Evolutionary conservation across 2,329 filamentous ascomycete genomes (phyloP).

Genomic region (Cercospora sp.): DNA sequence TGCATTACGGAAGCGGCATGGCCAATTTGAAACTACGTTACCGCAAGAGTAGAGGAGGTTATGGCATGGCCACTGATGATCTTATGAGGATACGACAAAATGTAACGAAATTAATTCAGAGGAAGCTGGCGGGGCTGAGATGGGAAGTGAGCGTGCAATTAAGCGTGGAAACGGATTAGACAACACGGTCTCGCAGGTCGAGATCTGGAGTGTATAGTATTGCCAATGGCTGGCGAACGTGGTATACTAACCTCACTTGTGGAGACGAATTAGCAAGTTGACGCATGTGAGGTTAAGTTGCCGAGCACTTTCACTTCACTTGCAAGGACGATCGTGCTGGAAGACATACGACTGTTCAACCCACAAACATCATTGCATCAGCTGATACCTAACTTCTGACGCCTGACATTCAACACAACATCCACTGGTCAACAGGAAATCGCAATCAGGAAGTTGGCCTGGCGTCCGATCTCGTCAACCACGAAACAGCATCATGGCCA

Average conservation of each 20-base stretch:
- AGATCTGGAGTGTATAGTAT: background rate
- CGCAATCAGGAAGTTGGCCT: too few relatives aligned
- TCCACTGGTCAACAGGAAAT: too few relatives aligned
- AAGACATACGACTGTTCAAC: too few relatives aligned
- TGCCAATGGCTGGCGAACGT: background rate
- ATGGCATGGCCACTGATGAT: conserved; percentile 54
- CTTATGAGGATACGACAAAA: conserved; percentile 73
- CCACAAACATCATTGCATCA: too few relatives aligned
- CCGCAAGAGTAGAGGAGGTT: conserved; percentile 58
- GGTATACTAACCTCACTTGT: background rate
- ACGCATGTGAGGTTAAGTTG: background rate
- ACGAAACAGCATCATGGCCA: too few relatives aligned
- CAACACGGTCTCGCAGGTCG: background rate
- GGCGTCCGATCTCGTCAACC: too few relatives aligned
- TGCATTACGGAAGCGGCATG: conserved; percentile 95
- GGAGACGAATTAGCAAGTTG: background rate
- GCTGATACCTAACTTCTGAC: too few relatives aligned
- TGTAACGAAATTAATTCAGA: conserved; percentile 76
- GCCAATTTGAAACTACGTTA: conserved; percentile 85
- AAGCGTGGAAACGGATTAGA: conserved; percentile 39
- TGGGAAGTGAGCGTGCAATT: conserved; percentile 95
- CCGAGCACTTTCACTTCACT: background rate
- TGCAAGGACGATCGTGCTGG: too few relatives aligned
- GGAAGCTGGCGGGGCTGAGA: conserved; percentile 78
- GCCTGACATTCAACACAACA: too few relatives aligned